These are phyloP conservation scores for Prunus mume DNA, from an alignment of 306 rosid genomes.

Conservation along the genomic window DNA sequence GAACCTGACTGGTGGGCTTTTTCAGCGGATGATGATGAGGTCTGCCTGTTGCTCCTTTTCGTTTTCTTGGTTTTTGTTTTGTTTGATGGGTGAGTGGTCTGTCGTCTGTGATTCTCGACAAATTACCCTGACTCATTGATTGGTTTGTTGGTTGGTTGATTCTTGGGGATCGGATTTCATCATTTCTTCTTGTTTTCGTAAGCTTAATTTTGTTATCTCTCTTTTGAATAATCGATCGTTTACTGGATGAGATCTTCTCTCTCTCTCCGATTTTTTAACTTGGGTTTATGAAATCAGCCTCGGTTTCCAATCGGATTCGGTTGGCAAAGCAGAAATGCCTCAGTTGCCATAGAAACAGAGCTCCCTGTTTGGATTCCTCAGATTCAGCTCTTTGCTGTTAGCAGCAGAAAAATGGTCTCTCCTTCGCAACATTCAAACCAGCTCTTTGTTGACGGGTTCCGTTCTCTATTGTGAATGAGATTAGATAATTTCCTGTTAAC, in stretches of 20 bases:
- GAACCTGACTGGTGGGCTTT: background rate
- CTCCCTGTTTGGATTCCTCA: background rate
- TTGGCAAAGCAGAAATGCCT: conserved; percentile 5
- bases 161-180: conserved; percentile 20
- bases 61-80: conserved; percentile 8
- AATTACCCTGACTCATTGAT: conserved; percentile 7
- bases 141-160: conserved; percentile 7
- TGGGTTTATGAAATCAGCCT: conserved; percentile 19
- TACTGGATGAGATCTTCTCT: conserved; percentile 16
- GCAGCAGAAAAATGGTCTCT: background rate
- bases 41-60: conserved; percentile 22
- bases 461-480: background rate
- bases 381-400: conserved; percentile 7
- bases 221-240: background rate
- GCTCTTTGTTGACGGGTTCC: background rate
- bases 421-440: conserved; percentile 2
- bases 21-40: conserved; percentile 29
- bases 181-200: background rate
- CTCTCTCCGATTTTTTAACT: background rate
- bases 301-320: background rate
- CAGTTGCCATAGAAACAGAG: background rate
- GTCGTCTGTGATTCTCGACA: background rate
- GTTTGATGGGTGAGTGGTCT: background rate
- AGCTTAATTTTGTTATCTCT: background rate
- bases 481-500: background rate